These are phyloP conservation scores for Metarhizium sp. DNA, from an alignment of 2,329 filamentous ascomycete species.

Conservation along the genomic window DNA sequence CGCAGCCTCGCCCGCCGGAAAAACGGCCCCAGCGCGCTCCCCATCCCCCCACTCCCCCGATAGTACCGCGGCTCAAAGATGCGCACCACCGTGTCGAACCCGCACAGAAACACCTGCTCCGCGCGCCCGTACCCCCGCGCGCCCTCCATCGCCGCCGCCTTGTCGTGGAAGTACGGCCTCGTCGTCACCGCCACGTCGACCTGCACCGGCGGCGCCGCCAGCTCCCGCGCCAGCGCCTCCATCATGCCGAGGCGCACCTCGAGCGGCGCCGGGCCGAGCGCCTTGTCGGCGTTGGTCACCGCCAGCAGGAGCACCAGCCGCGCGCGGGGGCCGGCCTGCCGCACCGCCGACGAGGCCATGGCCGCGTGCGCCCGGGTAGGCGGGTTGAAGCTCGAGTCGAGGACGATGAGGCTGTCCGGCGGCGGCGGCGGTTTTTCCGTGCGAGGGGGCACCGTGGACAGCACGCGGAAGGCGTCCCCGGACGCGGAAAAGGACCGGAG, in stretches of 20 bases:
- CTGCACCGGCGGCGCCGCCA: slow-evolving; percentile 25
- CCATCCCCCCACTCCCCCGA: slow-evolving; percentile 25
- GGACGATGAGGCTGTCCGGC: slow-evolving; percentile 36
- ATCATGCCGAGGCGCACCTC: slow-evolving; percentile 62
- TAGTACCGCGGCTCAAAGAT: slow-evolving; percentile 70
- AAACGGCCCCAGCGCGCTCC: slow-evolving; percentile 50
- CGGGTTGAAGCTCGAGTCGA: slow-evolving; percentile 62
- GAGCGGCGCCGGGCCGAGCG: slow-evolving; percentile 57
- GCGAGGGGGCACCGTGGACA: slow-evolving; percentile 28
- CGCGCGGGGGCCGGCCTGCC: slow-evolving; percentile 6
- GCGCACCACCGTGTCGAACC: slow-evolving; percentile 67
- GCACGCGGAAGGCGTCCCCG: slow-evolving; percentile 31
- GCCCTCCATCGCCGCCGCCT: slow-evolving; percentile 48
- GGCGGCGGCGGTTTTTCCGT: not conserved
- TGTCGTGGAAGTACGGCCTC: slow-evolving; percentile 65
- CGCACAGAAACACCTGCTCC: slow-evolving; percentile 59
- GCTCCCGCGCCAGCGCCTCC: slow-evolving; percentile 54
- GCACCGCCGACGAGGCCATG: slow-evolving; percentile 45
- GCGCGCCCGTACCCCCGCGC: slow-evolving; percentile 30
- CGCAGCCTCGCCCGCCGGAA: slow-evolving; percentile 52
- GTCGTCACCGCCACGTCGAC: slow-evolving; percentile 64
- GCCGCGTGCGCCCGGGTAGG: slow-evolving; percentile 51
- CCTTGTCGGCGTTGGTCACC: slow-evolving; percentile 58
- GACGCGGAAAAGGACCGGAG: slow-evolving; percentile 36
- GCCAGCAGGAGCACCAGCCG: slow-evolving; percentile 51